A percentile compares a stretch with the other conserved stretches of the same genome.
Evolutionary conservation across 2,329 filamentous ascomycete species (phyloP).

Genomic region (Fusarium decemcellulare): DNA sequence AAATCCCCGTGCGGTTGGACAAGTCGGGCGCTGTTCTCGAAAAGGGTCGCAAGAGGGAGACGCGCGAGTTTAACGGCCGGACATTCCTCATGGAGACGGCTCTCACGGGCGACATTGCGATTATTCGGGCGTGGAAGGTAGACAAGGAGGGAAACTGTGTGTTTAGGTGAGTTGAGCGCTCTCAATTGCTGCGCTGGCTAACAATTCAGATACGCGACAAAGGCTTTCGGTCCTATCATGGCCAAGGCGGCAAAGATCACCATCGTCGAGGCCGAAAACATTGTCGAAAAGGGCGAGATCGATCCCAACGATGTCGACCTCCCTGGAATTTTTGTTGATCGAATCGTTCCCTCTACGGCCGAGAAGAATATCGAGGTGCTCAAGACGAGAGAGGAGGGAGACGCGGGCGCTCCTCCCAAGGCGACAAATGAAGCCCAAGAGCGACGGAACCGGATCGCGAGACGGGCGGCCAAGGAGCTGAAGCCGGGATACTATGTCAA

Average conservation of each 20-base stretch:
- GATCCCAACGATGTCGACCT: conserved; percentile 82
- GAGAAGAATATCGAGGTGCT: conserved; percentile 81
- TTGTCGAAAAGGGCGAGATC: conserved; percentile 81
- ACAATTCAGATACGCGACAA: conserved; percentile 73
- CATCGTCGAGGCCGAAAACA: conserved; percentile 89
- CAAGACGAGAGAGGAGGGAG: conserved; percentile 66
- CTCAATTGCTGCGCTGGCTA: not conserved
- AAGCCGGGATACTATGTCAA: conserved; percentile 87
- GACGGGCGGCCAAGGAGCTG: conserved; percentile 83
- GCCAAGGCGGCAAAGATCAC: conserved; percentile 84
- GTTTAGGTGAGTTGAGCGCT: conserved; percentile 68
- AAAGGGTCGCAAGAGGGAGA: conserved; percentile 76
- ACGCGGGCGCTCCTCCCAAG: conserved; percentile 53
- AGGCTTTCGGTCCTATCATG: conserved; percentile 82
- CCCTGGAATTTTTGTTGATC: conserved; percentile 86
- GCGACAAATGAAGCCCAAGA: conserved; percentile 62
- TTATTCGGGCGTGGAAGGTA: conserved; percentile 82
- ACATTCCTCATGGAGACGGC: conserved; percentile 84
- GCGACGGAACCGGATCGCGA: conserved; percentile 80
- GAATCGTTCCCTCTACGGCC: conserved; percentile 81
- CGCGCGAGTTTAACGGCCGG: conserved; percentile 79
- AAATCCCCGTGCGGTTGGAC: conserved; percentile 76
- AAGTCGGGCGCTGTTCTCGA: conserved; percentile 72
- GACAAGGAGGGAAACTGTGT: conserved; percentile 85
- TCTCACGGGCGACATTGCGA: conserved; percentile 82